These are phyloP conservation scores for Epichloe gansuensis DNA, from an alignment of 2,329 filamentous ascomycete species.

Conservation along the genomic window DNA sequence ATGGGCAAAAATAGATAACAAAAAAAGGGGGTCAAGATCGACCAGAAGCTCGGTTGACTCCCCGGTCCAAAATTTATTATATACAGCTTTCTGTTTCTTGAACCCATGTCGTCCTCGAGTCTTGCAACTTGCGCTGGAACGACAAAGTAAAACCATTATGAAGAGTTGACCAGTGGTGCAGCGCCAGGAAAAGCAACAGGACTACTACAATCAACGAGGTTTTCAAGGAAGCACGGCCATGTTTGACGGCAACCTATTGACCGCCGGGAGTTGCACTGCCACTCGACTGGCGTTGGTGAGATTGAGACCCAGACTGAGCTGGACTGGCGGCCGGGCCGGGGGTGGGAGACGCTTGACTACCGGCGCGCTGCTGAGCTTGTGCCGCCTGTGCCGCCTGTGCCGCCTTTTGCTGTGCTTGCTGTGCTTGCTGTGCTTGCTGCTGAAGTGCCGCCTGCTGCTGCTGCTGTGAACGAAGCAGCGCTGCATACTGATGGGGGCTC, in stretches of 20 bases:
- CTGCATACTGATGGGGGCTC: constrained; percentile 47
- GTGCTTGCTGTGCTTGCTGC: constrained; percentile 15
- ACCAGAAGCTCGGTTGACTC: not conserved
- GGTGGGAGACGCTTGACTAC: constrained; percentile 12
- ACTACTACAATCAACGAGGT: not conserved
- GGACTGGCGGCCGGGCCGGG: constrained; percentile 11
- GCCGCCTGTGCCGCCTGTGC: constrained; percentile 15
- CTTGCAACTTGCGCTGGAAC: not conserved
- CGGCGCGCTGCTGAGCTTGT: constrained; percentile 18
- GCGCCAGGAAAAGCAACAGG: not conserved
- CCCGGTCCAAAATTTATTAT: not conserved
- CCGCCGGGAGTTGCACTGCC: constrained; percentile 23
- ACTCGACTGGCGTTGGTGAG: constrained; percentile 24
- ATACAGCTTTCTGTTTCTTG: not conserved
- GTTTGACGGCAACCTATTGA: not conserved
- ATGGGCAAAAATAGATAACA: not conserved
- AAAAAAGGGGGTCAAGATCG: not conserved
- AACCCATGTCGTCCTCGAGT: not conserved
- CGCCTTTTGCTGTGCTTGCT: constrained; percentile 8
- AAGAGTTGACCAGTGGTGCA: not conserved
- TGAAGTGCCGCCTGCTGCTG: constrained; percentile 28
- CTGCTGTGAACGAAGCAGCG: constrained; percentile 44
- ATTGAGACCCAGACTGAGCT: constrained; percentile 3
- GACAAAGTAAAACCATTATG: no score
- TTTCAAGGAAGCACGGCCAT: not conserved